Base-by-base conservation (phyloP, 2,329 filamentous ascomycete species). In the Colletotrichum filicis region DNA sequence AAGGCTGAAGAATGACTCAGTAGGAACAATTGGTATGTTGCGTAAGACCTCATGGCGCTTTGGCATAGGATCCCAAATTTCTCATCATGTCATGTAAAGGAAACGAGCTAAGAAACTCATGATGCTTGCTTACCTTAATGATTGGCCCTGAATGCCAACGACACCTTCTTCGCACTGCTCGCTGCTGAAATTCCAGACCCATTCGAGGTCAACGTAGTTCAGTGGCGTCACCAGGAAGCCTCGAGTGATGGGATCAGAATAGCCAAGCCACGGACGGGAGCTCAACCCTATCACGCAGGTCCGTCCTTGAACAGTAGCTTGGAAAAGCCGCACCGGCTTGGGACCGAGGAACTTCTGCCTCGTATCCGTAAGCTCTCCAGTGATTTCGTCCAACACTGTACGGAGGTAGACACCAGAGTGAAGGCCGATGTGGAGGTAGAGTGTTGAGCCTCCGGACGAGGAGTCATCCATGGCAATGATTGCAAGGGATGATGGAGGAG, bases 391-490 rank as follows among this genome's bases (percentile, higher is more conserved):
- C 19, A 99, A 86, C 6, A 98, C 94, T 0, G 97, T 98, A 57
- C 97, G 92, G 28, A 99, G 90, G 80, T 99, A 99, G 12, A 99
- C 95, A 68, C 97, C 97, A 35, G 95, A 98, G 80, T 97, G 93
- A 1, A 99, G 89, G 68, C 97, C 97, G 74, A 99, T 98, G 79
- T 99, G 97, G 5, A 99, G 90, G 80, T 98, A 98, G 5, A 98
- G 88, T 0, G 96, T 97, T 12, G 92, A 94, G 22, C 95, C 95
- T 28, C 95, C 95, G 1, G 94, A 95, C 2, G 94, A 94, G 1
- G 96, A 97, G 82, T 99, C 97, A 16, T 94, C 91, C 96, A 99
- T 99, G 8, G 95, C 89, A 88, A 98, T 97, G 77, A 99, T 97
- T 49, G 93, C 93, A 56, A 99, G 85, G 1, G 95, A 92, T 14